Base-by-base conservation (phyloP, 2,329 filamentous ascomycete species). In the Atkinsonella hypoxylon region DNA sequence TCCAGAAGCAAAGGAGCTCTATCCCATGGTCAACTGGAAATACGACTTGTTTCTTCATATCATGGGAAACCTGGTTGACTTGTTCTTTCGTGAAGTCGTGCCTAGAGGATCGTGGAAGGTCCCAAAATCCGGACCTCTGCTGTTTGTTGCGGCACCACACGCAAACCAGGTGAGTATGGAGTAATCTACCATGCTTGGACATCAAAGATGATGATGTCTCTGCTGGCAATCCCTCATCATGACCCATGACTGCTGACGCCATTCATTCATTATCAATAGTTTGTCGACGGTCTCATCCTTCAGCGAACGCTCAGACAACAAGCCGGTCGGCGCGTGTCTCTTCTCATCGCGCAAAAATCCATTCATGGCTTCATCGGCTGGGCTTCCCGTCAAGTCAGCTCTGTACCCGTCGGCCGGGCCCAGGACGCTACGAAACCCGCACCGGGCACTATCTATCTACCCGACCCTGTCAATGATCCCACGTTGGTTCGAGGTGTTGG, bases 31-130 rank as follows among this genome's bases (percentile, higher is more conserved):
- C 60, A 76, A 79, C 58, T 85, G 79, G 75, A 82, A 84, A 57
- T 90, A 90, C 66, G 86, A 90, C 70, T 74, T 82, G 53, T 85
- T 89, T 62, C 74, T 90, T 32, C 89, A 86, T 77, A 76, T 76
- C 46, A 85, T 89, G 64, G 86, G 84, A 41, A 79, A 97, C 56
- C 76, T 97, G 48, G 83, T 94, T 57, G 93, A 98, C 68, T 82
- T 96, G 58, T 98, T 98, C 79, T 98, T 98, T 74, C 85, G 93
- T 59, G 93, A 98, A 70, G 89, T 98, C 15, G 90, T 97, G 65
- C 93, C 93, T 12, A 81, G 93, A 57, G 89, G 89, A 58, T 88
- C 90, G 55, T 98, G 93, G 89, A 91, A 90, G 68, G 87, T 98
- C 43, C 93, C 93, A 43, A 82, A 85, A 61, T 79, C 81, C 55